Evolutionary conservation across 2,329 filamentous ascomycete species (phyloP), one percentile per base, ranked within the genome.

Genomic region (Epichloe glyceriae): DNA sequence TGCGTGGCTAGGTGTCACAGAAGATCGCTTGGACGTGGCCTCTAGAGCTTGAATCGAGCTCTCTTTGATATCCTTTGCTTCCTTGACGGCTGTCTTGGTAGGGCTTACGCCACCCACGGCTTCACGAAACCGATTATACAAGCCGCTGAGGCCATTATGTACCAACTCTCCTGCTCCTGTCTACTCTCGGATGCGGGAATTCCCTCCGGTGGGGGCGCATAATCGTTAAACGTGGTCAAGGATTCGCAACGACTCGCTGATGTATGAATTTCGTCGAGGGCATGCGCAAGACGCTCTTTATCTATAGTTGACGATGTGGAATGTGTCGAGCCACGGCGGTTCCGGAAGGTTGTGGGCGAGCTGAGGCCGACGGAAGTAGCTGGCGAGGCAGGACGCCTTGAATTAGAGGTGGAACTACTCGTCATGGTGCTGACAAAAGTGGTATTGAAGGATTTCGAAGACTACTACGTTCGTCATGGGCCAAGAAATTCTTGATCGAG

Each of bases 161-260:
- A 93, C 80, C 40, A 85, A 67, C 52, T 95, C 88, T 26, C 82
- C 80, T 0, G 83, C 74, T 38, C 87, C 8, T 78, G 78, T 63
- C 88, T 88, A 52, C 73, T 80, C 59, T 95, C 88, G 22, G 74
- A 67, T 14, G 72, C 68, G 2, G 76, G 72, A 1, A 79, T 70
- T 1, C 77, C 73, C 2, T 74, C 71, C 0, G 86, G 82, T 5
- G 83, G 82, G 1, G 84, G 82, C 1, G 85, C 86, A 61, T 95
- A 90, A 62, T 96, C 90, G 68, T 94, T 94, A 69, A 97, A 97
- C 8, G 89, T 94, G 2, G 91, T 97, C 46, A 97, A 74, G 35
- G 82, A 80, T 55, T 86, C 85, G 35, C 86, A 86, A 63, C 87
- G 86, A 61, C 86, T 94, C n/a, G 90, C 89, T 5, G 86, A 83